A percentile compares a stretch with the other conserved stretches of the same genome.
These are phyloP conservation scores for Heteromeles arbutifolia DNA, from an alignment of 306 rosid genomes.

Conservation along the genomic window DNA sequence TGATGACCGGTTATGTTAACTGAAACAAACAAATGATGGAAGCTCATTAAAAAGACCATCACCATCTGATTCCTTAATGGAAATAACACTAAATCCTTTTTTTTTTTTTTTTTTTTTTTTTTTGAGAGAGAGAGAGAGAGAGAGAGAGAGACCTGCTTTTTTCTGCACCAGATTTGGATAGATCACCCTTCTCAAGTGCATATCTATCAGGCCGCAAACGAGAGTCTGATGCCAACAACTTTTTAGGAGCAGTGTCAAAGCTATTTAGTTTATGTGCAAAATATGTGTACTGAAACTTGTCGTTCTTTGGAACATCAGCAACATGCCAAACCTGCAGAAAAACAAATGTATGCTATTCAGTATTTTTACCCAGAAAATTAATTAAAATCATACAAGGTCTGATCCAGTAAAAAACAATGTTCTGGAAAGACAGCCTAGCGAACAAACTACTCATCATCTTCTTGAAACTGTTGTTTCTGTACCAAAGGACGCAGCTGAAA, in stretches of 20 bases:
- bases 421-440: background rate
- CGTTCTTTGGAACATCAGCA: constrained; percentile 64
- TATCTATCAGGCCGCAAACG: constrained; percentile 90
- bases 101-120: too few relatives aligned
- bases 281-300: constrained; percentile 75
- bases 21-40: background rate
- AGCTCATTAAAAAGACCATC: background rate
- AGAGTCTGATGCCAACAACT: constrained; percentile 80
- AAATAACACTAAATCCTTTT: background rate
- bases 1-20: background rate
- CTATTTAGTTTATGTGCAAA: constrained; percentile 89
- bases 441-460: background rate
- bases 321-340: constrained; percentile 78
- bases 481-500: background rate
- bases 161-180: constrained; percentile 79
- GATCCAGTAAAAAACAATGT: background rate
- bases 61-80: background rate
- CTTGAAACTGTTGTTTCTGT: background rate
- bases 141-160: constrained; percentile 54
- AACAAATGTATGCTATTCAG: background rate
- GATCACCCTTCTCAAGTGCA: constrained; percentile 81
- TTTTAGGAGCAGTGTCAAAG: constrained; percentile 71
- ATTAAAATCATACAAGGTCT: background rate
- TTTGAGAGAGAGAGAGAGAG: background rate
- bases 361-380: background rate